Evolutionary conservation across 192 early-diverging fungal genomes (phyloP).

Genomic region (Chytriomyces sp.): DNA sequence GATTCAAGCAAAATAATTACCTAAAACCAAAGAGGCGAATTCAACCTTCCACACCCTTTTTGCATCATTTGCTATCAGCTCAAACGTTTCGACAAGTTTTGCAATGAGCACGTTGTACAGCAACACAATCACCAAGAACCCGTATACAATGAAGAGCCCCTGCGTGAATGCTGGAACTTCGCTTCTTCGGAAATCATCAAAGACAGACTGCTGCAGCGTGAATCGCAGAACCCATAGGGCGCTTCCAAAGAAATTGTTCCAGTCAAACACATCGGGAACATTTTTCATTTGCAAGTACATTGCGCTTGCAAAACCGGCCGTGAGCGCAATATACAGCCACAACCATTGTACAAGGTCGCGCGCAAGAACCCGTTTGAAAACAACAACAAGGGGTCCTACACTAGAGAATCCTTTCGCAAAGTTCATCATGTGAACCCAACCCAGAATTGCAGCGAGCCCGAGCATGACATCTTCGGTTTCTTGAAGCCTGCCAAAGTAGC

Average conservation of each 20-base stretch:
- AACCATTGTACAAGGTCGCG: slow-evolving; percentile 21
- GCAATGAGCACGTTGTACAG: slow-evolving; percentile 37
- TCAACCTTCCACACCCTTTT: slow-evolving; percentile 31
- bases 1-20: neutral
- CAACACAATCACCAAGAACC: slow-evolving; percentile 11
- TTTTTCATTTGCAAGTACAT: slow-evolving; percentile 33
- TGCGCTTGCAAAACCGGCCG: slow-evolving; percentile 14
- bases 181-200: slow-evolving; percentile 17
- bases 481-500: neutral
- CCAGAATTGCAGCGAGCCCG: slow-evolving; percentile 24
- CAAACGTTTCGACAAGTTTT: slow-evolving; percentile 27
- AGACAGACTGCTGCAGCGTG: slow-evolving; percentile 13
- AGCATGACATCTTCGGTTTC: slow-evolving; percentile 23
- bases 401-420: slow-evolving; percentile 30
- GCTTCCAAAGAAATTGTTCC: slow-evolving; percentile 15
- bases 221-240: slow-evolving; percentile 26
- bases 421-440: slow-evolving; percentile 24
- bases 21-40: slow-evolving; percentile 26
- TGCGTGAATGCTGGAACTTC: slow-evolving; percentile 11
- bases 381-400: slow-evolving; percentile 23
- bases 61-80: neutral
- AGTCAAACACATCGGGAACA: neutral
- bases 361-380: slow-evolving; percentile 20
- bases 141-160: slow-evolving; percentile 20
- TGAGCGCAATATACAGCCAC: slow-evolving; percentile 9